Evolutionary conservation across 176 grass and related monocot species (phyloP).

Genomic region (Aegilops tauschii): DNA sequence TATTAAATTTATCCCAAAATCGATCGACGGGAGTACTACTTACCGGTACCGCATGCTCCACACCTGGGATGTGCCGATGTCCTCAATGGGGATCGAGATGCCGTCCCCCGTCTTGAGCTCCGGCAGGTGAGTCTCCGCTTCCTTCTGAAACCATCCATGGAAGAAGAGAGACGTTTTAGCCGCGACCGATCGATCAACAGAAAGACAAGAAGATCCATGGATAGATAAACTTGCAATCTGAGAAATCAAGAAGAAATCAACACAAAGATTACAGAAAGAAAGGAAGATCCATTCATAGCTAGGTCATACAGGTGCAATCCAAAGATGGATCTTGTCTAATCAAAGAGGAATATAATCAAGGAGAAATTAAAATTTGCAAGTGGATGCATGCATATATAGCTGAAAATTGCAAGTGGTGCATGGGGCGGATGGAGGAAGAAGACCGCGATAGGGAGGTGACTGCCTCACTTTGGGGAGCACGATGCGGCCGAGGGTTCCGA

Average conservation of each 20-base stretch:
- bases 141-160: conserved; percentile 75
- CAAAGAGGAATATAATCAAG: neutral
- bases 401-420: neutral
- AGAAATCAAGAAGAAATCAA: neutral
- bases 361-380: conserved; percentile 8
- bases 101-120: conserved; percentile 84
- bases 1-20: conserved; percentile 2
- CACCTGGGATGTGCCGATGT: conserved; percentile 68
- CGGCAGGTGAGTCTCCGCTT: conserved; percentile 83
- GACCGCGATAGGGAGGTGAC: neutral
- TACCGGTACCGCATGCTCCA: conserved; percentile 99
- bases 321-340: neutral
- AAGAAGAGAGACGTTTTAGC: conserved; percentile 18
- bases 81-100: conserved; percentile 87
- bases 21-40: neutral
- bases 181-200: neutral
- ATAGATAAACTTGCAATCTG: too few relatives aligned
- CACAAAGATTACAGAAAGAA: neutral
- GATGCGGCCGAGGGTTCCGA: conserved; percentile 80
- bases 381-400: neutral
- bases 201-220: neutral
- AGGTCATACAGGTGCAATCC: neutral
- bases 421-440: conserved; percentile 3
- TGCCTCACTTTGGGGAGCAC: conserved; percentile 95
- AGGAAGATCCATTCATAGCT: too few relatives aligned